Conservation (phyloP, 352 stramenopile genomes). For the Hyaloperonospora arabidopsidis region DNA sequence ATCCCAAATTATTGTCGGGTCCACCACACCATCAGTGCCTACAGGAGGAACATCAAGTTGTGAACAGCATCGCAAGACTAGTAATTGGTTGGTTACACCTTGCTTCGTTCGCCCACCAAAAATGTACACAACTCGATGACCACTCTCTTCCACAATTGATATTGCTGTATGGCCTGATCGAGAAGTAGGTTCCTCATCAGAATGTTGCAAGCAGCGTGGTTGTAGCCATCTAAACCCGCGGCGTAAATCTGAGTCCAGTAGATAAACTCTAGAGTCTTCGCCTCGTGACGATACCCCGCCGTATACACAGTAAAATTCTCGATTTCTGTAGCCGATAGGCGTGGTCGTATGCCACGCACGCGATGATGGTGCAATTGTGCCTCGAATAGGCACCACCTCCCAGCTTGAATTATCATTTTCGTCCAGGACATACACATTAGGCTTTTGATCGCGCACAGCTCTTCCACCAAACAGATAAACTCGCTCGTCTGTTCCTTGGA, state of each 20-base stretch:
- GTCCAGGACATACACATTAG: conserved; percentile 41
- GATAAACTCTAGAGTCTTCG: conserved; percentile 42
- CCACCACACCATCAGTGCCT: not conserved
- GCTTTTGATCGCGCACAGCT: conserved; percentile 52
- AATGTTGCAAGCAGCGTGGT: conserved; percentile 13
- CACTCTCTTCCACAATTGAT: conserved; percentile 12
- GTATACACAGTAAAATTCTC: conserved; percentile 35
- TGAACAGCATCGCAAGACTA: conserved; percentile 18
- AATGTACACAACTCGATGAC: conserved; percentile 22
- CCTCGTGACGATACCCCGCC: conserved; percentile 50
- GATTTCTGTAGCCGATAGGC: conserved; percentile 14
- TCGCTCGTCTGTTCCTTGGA: conserved; percentile 16
- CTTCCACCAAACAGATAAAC: conserved; percentile 52
- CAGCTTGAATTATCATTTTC: conserved; percentile 39
- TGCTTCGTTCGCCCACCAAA: conserved; percentile 63
- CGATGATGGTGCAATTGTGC: conserved; percentile 22
- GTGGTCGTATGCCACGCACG: conserved; percentile 55
- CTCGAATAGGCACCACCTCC: conserved; percentile 29
- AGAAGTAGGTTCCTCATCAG: conserved; percentile 18
- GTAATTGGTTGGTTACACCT: conserved; percentile 47
- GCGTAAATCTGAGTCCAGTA: conserved; percentile 21
- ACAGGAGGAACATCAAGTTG: not conserved
- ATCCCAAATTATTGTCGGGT: conserved; percentile 23
- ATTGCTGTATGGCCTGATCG: conserved; percentile 50
- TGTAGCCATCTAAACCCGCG: conserved; percentile 25